Conservation (phyloP, 768 basidiomycete species). For the Astraeus odoratus region DNA sequence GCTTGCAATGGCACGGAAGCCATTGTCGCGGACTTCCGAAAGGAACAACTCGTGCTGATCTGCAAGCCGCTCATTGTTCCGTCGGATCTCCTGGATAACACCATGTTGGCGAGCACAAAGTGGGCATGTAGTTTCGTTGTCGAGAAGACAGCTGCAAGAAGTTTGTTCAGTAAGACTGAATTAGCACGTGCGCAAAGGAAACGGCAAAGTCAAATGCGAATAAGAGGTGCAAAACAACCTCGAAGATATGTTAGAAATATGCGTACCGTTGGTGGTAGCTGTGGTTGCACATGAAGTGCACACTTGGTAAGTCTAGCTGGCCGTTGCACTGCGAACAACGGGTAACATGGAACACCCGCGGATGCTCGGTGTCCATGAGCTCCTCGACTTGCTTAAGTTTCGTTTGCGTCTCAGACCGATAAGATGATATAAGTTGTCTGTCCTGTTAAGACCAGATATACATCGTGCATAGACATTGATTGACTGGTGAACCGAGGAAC, state of each 20-base stretch:
- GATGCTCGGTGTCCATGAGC: conserved; percentile 68
- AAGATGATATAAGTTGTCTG: conserved; percentile 78
- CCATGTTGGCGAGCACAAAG: conserved; percentile 82
- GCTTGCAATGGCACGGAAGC: conserved; percentile 63
- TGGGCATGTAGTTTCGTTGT: conserved; percentile 87
- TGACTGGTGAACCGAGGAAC: conserved; percentile 24
- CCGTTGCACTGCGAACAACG: conserved; percentile 86
- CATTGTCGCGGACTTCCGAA: conserved; percentile 62
- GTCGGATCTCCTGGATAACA: conserved; percentile 82
- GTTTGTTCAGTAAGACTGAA: neutral
- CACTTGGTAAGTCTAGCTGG: conserved; percentile 84
- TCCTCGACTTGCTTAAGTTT: conserved; percentile 80
- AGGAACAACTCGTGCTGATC: conserved; percentile 79
- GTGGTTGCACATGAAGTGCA: conserved; percentile 98
- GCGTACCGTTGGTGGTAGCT: conserved; percentile 88
- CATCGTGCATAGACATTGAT: neutral
- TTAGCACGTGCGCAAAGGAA: too few relatives aligned
- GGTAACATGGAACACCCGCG: conserved; percentile 91
- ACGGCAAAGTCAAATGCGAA: too few relatives aligned
- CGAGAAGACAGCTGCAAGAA: conserved; percentile 67
- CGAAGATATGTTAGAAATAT: conserved; percentile 4
- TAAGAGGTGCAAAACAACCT: neutral
- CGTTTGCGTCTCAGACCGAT: conserved; percentile 73
- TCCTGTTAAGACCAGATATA: conserved; percentile 46
- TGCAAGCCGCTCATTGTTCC: conserved; percentile 77